These are phyloP conservation scores for Fusarium buharicum DNA, from an alignment of 2,329 filamentous ascomycete species.

Conservation along the genomic window DNA sequence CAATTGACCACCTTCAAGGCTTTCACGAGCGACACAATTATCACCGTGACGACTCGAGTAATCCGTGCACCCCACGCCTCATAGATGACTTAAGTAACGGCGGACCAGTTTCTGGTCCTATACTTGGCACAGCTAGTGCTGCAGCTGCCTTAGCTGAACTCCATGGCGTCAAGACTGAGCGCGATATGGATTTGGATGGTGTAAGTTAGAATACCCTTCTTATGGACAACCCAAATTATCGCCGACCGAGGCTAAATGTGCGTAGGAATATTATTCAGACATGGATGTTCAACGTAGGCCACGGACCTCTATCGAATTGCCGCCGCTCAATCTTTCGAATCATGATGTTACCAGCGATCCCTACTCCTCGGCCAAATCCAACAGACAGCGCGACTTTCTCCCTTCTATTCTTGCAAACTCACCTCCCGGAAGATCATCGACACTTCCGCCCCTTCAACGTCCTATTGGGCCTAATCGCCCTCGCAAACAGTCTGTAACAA, in stretches of 20 bases:
- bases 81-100: constrained; percentile 73
- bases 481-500: constrained; percentile 86
- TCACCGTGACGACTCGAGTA: constrained; percentile 72
- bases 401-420: constrained; percentile 85
- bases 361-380: constrained; percentile 69
- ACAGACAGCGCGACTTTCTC: constrained; percentile 76
- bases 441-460: constrained; percentile 83
- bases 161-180: constrained; percentile 77
- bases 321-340: constrained; percentile 69
- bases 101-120: constrained; percentile 41
- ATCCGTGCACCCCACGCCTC: constrained; percentile 74
- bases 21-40: constrained; percentile 64
- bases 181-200: constrained; percentile 81
- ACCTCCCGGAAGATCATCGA: constrained; percentile 87
- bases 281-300: constrained; percentile 71
- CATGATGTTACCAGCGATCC: constrained; percentile 78
- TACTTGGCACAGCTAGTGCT: constrained; percentile 73
- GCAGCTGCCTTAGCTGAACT: constrained; percentile 89
- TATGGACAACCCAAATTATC: constrained; percentile 41
- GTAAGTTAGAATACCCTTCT: constrained; percentile 61
- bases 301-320: constrained; percentile 76
- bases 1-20: constrained; percentile 42
- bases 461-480: constrained; percentile 76
- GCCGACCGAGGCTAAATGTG: constrained; percentile 32
- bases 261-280: constrained; percentile 75